These are phyloP conservation scores for Grifola frondosa DNA, from an alignment of 1,284 basidiomycete species.

Conservation along the genomic window DNA sequence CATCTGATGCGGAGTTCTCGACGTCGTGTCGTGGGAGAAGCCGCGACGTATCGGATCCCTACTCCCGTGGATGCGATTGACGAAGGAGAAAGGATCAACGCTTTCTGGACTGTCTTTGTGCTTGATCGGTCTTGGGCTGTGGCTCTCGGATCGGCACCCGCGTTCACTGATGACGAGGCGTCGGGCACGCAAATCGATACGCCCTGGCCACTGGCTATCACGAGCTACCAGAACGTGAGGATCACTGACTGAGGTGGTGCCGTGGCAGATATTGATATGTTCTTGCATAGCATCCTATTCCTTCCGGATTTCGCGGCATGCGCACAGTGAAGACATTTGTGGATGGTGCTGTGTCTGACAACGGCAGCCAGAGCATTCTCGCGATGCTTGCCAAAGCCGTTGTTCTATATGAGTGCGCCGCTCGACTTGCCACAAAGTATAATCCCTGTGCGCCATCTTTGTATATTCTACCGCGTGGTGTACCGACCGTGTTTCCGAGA, in stretches of 20 bases:
- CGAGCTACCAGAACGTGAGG: constrained; percentile 30
- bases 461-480: neutral
- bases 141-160: constrained; percentile 36
- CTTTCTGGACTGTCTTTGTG: constrained; percentile 46
- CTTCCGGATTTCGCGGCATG: constrained; percentile 21
- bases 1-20: constrained; percentile 35
- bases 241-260: neutral
- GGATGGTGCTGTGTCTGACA: constrained; percentile 23
- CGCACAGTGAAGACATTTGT: constrained; percentile 35
- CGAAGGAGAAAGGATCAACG: constrained; percentile 45
- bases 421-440: constrained; percentile 26
- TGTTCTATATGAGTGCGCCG: constrained; percentile 37
- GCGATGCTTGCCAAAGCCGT: constrained; percentile 39
- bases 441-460: constrained; percentile 23
- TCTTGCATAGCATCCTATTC: constrained; percentile 19
- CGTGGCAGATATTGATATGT: neutral
- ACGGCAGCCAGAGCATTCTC: constrained; percentile 25
- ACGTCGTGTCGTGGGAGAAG: constrained; percentile 10
- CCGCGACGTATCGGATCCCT: constrained; percentile 25
- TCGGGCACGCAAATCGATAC: constrained; percentile 37
- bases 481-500: constrained; percentile 13
- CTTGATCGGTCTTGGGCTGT: constrained; percentile 44
- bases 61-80: constrained; percentile 38
- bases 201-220: constrained; percentile 42
- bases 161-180: constrained; percentile 31